phyloP scores from a whole-genome alignment of 108 stramenopile species.

The Fistulifera solaris region DNA sequence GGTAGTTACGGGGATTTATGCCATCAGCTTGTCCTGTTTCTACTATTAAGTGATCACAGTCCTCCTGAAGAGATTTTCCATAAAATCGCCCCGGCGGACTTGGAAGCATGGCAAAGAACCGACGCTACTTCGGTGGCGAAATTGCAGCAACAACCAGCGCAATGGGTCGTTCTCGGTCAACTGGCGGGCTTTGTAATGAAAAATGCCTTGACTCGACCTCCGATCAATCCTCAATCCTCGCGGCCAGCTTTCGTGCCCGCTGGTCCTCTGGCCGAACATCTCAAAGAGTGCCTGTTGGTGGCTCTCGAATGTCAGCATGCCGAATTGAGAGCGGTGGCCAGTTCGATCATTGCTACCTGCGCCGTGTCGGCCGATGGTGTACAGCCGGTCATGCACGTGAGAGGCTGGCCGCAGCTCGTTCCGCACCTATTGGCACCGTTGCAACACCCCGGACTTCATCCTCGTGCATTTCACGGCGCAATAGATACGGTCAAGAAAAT shows the following conservation, averaged over 20 bases:
- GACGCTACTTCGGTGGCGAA: slow-evolving; percentile 22
- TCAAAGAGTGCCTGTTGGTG: slow-evolving; percentile 30
- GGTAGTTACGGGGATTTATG: slow-evolving; percentile 52
- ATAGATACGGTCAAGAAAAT: slow-evolving; percentile 60
- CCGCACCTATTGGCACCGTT: slow-evolving; percentile 17
- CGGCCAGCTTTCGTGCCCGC: background rate
- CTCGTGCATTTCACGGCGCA: slow-evolving; percentile 27
- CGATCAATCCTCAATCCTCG: slow-evolving; percentile 10
- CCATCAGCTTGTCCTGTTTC: slow-evolving; percentile 28
- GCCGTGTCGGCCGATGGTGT: slow-evolving; percentile 29
- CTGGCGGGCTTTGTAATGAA: slow-evolving; percentile 85
- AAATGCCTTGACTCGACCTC: slow-evolving; percentile 66
- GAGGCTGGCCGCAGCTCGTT: slow-evolving; percentile 36
- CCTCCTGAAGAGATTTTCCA: slow-evolving; percentile 16
- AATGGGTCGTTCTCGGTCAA: slow-evolving; percentile 78
- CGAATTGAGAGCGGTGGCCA: slow-evolving; percentile 36
- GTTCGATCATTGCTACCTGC: slow-evolving; percentile 36
- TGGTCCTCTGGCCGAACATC: slow-evolving; percentile 13
- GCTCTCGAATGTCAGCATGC: slow-evolving; percentile 23
- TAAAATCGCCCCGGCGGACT: slow-evolving; percentile 22
- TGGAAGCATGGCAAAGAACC: slow-evolving; percentile 45
- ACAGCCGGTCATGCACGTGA: slow-evolving; percentile 32
- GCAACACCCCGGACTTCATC: slow-evolving; percentile 10
- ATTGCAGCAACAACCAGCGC: slow-evolving; percentile 22
- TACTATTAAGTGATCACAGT: slow-evolving; percentile 31